These are phyloP conservation scores for Chrysochromulina parva DNA, from an alignment of 78 protist genomes.

Conservation along the genomic window DNA sequence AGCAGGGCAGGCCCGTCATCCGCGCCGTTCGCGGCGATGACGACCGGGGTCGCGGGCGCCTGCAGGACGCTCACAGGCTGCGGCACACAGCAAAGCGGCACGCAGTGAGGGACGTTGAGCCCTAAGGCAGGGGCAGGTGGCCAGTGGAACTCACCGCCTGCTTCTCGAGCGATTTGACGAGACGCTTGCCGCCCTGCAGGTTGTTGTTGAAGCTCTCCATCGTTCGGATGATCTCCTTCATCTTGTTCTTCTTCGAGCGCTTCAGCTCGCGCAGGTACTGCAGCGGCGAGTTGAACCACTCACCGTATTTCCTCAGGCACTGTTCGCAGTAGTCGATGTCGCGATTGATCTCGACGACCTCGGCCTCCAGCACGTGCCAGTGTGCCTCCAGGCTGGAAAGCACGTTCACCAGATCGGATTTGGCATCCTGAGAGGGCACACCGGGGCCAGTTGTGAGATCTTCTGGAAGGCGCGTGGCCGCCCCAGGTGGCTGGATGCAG, in stretches of 20 bases:
- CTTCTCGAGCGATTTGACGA: constrained; percentile 29
- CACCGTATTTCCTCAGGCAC: constrained; percentile 36
- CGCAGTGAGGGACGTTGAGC: too few species aligned
- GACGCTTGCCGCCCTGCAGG: constrained; percentile 25
- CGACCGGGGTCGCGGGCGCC: too few species aligned
- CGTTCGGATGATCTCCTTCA: constrained; percentile 49
- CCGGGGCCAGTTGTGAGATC: too few species aligned
- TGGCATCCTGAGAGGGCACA: constrained; percentile 14
- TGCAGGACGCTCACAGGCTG: too few species aligned
- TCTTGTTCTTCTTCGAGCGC: constrained; percentile 50
- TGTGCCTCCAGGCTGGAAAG: constrained; percentile 55
- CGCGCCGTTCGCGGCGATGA: too few species aligned
- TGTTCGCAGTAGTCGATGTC: constrained; percentile 44
- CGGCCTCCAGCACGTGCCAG: constrained; percentile 55
- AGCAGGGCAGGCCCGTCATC: too few species aligned
- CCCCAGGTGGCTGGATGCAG: too few species aligned
- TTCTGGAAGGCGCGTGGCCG: too few species aligned
- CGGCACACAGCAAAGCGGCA: too few species aligned
- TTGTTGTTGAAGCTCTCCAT: constrained; percentile 63
- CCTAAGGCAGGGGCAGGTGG: too few species aligned
- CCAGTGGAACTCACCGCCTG: constrained; percentile 14
- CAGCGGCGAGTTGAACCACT: constrained; percentile 47
- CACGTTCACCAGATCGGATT: constrained; percentile 49
- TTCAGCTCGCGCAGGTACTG: constrained; percentile 51
- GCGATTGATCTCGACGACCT: constrained; percentile 47